These are phyloP conservation scores for Rostrohypoxylon terebratum DNA, from an alignment of 495 filamentous ascomycete species.

Conservation along the genomic window DNA sequence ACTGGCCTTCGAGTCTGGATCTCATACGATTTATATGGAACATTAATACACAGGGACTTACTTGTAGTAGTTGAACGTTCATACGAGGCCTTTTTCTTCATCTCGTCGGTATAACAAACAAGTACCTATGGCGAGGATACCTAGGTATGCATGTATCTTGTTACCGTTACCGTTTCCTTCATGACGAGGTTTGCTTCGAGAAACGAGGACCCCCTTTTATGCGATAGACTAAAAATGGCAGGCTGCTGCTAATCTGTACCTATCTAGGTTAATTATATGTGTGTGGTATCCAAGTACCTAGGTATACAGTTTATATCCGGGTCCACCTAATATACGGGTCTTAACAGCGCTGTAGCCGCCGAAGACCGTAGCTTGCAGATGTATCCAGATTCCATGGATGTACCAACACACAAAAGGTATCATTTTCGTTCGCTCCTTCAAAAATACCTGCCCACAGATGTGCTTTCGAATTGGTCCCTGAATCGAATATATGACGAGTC, in stretches of 20 bases:
- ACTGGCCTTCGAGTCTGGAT: background rate
- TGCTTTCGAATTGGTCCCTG: slow-evolving; percentile 34
- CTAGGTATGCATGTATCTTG: background rate
- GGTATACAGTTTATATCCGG: slow-evolving; percentile 32
- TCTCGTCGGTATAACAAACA: background rate
- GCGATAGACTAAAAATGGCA: slow-evolving; percentile 42
- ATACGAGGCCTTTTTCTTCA: slow-evolving; percentile 1
- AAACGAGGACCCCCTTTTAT: slow-evolving; percentile 36
- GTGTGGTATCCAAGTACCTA: slow-evolving; percentile 17
- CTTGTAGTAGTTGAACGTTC: background rate
- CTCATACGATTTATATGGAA: slow-evolving; percentile 2
- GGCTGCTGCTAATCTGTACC: slow-evolving; percentile 34
- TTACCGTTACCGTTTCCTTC: slow-evolving; percentile 3
- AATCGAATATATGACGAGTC: slow-evolving; percentile 33
- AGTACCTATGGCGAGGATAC: slow-evolving; percentile 1
- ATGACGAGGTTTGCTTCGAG: slow-evolving; percentile 39
- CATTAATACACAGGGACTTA: background rate
- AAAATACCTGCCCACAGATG: background rate
- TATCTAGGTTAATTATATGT: slow-evolving; percentile 33
- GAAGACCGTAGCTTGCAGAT: slow-evolving; percentile 44
- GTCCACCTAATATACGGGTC: slow-evolving; percentile 35
- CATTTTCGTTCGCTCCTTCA: background rate
- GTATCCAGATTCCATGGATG: background rate
- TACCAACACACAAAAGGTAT: background rate
- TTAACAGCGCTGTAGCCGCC: slow-evolving; percentile 45